Base-by-base conservation (phyloP, 139 green algal genomes). In the Asterochloris erici region DNA sequence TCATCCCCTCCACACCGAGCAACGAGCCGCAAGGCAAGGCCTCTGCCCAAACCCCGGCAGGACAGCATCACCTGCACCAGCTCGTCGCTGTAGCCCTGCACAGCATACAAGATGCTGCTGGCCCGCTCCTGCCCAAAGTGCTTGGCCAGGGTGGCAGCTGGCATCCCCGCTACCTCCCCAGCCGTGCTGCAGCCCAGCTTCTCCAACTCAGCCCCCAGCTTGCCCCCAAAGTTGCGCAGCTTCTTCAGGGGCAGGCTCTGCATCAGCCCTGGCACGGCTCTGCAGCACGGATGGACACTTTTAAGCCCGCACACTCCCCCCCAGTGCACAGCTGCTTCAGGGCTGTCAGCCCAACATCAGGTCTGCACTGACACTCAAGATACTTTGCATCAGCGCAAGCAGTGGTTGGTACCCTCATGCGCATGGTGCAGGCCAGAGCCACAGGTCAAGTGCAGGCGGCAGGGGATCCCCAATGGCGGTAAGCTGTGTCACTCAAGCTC, bases 181-280 rank as follows among this genome's bases (percentile, higher is more conserved):
- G 93, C 92, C 0, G 87, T 95, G 23, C 62, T 69, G 68, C 89
- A 92, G 16, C 90, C 89, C 70, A 93, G 86, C 13, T 63, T 73
- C 76, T 89, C 83, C 68, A 93, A 82, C 74, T 90, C 82, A 16
- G 85, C 84, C 0, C 94, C 94, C 81, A 98, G 88, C 90, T 98
- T 98, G 70, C 95, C 94, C 15, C 95, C 95, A 82, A 98, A 91
- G 64, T 92, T 92, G 47, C 90, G 87, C 54, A 98, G 86, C 86
- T 98, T 98, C 64, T 79, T 88, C 29, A 98, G 82, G 0, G 95
- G 90, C 81, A 98, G 81, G 61, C 90, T 87, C 85, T 92, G 79
- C 75, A 90, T 88, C 68, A 92, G 78, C 16, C 19, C 79, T 23
- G 71, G 71, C 14, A 84, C 75, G 14, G 79, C 84, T 68, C 84